A percentile compares a stretch with the other conserved stretches of the same genome.
These are phyloP conservation scores for Calonectria ilicicola DNA, from an alignment of 2,329 filamentous ascomycete species.

Conservation along the genomic window DNA sequence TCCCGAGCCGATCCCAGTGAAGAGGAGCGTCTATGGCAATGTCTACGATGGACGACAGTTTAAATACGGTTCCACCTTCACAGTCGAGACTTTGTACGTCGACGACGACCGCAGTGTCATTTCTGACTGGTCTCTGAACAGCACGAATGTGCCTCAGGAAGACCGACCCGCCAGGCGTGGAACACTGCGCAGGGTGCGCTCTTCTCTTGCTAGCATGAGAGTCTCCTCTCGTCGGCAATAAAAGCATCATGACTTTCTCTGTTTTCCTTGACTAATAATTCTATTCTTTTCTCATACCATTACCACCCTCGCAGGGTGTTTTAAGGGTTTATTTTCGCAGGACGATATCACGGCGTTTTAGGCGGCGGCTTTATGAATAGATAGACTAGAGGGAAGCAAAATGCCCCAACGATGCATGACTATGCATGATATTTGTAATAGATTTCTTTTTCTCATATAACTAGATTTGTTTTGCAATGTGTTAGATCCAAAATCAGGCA, in stretches of 20 bases:
- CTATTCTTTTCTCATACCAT: background rate
- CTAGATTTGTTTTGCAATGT: too few relatives aligned
- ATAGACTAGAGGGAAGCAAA: background rate
- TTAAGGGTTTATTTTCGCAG: background rate
- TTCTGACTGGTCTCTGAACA: background rate
- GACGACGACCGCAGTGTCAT: background rate
- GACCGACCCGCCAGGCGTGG: background rate
- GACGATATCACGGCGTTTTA: background rate
- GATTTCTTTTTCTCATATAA: background rate
- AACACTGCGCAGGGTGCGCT: background rate
- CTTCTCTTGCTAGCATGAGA: background rate
- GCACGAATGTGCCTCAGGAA: background rate
- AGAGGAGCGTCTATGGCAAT: background rate
- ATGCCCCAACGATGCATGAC: background rate
- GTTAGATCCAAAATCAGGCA: too few relatives aligned
- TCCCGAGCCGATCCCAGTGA: background rate
- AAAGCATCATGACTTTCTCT: background rate
- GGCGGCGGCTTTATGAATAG: background rate
- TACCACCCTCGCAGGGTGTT: background rate
- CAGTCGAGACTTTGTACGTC: background rate
- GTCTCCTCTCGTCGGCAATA: background rate
- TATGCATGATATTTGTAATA: background rate
- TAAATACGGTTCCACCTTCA: background rate
- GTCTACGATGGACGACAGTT: background rate
- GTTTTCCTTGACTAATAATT: background rate